Evolutionary conservation across 805 yeast species (phyloP).

Genomic region (Torulaspora quercuum): DNA sequence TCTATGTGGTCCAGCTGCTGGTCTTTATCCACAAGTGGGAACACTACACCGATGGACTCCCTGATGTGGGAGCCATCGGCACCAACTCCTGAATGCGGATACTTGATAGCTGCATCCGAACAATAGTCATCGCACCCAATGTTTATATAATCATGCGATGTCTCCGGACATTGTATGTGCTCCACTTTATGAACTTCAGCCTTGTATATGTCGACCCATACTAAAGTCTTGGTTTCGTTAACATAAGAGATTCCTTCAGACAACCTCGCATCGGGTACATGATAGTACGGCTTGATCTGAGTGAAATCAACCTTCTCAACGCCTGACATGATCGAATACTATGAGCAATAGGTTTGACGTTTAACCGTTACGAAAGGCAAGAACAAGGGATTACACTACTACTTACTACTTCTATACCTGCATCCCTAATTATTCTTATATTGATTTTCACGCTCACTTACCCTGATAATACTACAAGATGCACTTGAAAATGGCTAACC

Average conservation of each 20-base stretch:
- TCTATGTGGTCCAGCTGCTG: constrained; percentile 30
- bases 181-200: constrained; percentile 38
- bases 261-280: constrained; percentile 38
- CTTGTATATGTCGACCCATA: constrained; percentile 43
- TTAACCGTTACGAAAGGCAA: no score
- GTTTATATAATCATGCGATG: constrained; percentile 22
- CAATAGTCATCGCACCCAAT: constrained; percentile 11
- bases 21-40: constrained; percentile 45
- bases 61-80: constrained; percentile 30
- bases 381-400: no score
- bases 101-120: constrained; percentile 8
- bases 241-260: constrained; percentile 69
- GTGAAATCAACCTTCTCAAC: constrained; percentile 12
- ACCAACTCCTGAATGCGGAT: constrained; percentile 26
- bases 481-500: no score
- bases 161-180: constrained; percentile 22
- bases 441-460: constrained; percentile 1
- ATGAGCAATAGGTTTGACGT: no score
- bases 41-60: constrained; percentile 65
- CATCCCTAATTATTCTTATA: constrained; percentile 1
- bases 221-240: constrained; percentile 47
- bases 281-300: constrained; percentile 21
- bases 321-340: no score
- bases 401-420: no score
- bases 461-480: no score